These are phyloP conservation scores for Fusarium sp. DNA, from an alignment of 2,329 filamentous ascomycete species.

Conservation along the genomic window DNA sequence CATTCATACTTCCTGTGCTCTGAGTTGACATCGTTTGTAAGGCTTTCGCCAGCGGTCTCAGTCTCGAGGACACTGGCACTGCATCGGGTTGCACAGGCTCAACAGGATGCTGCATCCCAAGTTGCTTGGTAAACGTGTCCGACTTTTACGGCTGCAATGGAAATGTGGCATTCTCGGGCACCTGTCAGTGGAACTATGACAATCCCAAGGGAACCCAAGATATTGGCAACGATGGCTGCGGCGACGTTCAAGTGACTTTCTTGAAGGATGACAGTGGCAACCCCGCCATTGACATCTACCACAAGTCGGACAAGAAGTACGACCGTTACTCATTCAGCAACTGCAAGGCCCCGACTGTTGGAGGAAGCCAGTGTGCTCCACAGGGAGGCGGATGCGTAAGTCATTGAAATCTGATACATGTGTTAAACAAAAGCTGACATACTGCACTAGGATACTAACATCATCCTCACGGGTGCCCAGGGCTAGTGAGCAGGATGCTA, in stretches of 20 bases:
- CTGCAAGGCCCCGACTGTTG: background rate
- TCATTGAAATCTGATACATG: background rate
- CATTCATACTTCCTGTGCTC: too few species aligned
- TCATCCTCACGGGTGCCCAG: background rate
- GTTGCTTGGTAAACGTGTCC: background rate
- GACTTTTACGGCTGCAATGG: constrained; percentile 1
- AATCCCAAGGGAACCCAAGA: constrained; percentile 2
- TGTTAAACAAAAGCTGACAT: background rate
- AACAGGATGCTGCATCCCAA: background rate
- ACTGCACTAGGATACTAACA: background rate
- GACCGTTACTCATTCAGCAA: background rate
- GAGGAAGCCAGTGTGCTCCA: constrained; percentile 1
- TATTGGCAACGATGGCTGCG: background rate
- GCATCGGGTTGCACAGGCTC: background rate
- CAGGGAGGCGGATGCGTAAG: constrained; percentile 4
- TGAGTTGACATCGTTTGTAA: background rate
- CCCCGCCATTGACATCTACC: background rate
- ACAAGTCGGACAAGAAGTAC: background rate
- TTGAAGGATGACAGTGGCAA: background rate
- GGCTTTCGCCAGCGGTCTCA: background rate
- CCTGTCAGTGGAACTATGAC: background rate
- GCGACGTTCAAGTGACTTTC: constrained; percentile 2
- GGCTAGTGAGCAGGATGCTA: background rate
- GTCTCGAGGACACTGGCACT: background rate
- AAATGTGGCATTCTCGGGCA: constrained; percentile 2